phyloP scores from a whole-genome alignment of 345 rosid species.

The Pistacia integerrima region DNA sequence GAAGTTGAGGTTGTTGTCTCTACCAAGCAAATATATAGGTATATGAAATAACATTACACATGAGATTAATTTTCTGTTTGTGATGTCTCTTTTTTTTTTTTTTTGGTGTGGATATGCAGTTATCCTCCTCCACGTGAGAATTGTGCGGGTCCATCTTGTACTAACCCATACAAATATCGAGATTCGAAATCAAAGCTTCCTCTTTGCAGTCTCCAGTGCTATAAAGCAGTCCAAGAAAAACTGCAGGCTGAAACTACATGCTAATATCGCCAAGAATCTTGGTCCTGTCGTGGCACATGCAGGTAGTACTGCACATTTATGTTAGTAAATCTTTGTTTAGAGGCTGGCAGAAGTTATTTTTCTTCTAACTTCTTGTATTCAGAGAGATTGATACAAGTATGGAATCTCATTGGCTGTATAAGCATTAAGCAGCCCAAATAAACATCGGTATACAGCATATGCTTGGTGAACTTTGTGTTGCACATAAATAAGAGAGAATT shows the following conservation, averaged over 20 bases:
- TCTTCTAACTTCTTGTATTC: neutral
- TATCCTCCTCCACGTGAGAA: conserved; percentile 92
- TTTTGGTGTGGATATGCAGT: conserved; percentile 37
- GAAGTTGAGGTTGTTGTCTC: neutral
- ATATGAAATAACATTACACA: neutral
- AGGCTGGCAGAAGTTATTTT: conserved; percentile 5
- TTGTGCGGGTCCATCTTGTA: conserved; percentile 80
- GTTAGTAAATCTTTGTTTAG: conserved; percentile 13
- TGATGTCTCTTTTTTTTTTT: conserved; percentile 14
- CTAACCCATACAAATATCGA: conserved; percentile 80
- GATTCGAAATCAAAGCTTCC: conserved; percentile 86
- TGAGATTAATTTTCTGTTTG: neutral
- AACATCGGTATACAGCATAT: neutral
- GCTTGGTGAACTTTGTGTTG: neutral
- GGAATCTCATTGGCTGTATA: neutral
- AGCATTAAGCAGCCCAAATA: neutral
- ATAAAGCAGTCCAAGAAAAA: conserved; percentile 72
- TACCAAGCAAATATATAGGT: neutral
- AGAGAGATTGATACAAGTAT: conserved; percentile 11
- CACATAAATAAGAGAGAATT: conserved; percentile 4
- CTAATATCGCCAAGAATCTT: conserved; percentile 21
- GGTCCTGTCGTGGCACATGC: neutral
- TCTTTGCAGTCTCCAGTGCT: conserved; percentile 91
- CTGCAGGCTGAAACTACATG: conserved; percentile 26
- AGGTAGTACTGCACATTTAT: conserved; percentile 22